Percentiles rank a stretch among this genome's conserved stretches.
Evolutionary conservation across 306 rosid species (phyloP).

Genomic region (Citrullus colocynthis): DNA sequence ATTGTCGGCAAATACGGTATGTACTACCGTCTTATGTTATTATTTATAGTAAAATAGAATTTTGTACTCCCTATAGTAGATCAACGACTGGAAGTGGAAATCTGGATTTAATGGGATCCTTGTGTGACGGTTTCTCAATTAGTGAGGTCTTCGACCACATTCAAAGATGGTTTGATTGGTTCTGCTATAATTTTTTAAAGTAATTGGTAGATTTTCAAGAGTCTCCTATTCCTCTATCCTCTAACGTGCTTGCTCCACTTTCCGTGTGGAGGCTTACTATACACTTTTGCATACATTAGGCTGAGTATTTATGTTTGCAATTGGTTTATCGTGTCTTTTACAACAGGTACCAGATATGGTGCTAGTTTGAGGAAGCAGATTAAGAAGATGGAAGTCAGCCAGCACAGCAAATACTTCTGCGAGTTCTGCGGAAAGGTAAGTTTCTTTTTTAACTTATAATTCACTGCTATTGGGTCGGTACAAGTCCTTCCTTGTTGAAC

Average conservation of each 20-base stretch:
- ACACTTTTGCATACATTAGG: neutral
- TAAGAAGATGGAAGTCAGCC: conserved; percentile 84
- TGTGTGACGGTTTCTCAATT: neutral
- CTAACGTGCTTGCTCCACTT: neutral
- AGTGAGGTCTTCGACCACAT: neutral
- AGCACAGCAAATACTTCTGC: conserved; percentile 66
- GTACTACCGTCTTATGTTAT: neutral
- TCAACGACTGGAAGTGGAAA: neutral
- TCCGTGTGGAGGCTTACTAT: neutral
- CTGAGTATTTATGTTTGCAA: neutral
- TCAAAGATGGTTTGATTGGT: neutral
- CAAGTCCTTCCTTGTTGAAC: neutral
- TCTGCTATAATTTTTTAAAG: neutral
- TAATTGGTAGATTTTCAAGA: neutral
- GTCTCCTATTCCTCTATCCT: neutral
- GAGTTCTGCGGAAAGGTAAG: conserved; percentile 81
- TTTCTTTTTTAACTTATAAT: neutral
- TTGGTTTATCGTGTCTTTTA: neutral
- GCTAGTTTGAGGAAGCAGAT: conserved; percentile 86
- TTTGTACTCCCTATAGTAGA: neutral
- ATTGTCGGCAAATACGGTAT: conserved; percentile 77
- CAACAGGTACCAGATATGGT: conserved; percentile 71
- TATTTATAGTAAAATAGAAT: neutral
- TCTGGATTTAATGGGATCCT: neutral
- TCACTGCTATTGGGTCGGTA: neutral